These are phyloP conservation scores for Spizellomyces punctatus DNA, from an alignment of 192 early-diverging fungal genomes.

Conservation along the genomic window DNA sequence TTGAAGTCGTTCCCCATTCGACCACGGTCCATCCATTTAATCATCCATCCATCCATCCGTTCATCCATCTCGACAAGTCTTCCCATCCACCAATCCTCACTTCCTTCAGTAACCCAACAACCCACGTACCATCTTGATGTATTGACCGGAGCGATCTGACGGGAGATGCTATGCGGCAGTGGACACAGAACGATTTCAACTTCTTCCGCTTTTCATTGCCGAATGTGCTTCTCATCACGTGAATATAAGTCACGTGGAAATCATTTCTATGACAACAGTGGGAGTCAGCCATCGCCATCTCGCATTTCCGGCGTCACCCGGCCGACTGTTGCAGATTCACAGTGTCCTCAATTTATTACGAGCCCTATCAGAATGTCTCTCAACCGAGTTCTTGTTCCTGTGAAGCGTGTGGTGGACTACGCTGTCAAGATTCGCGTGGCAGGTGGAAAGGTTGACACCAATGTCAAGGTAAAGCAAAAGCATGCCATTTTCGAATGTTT, in stretches of 20 bases:
- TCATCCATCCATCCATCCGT: constrained; percentile 1
- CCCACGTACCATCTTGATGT: constrained; percentile 6
- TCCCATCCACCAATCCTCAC: background rate
- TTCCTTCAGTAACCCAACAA: background rate
- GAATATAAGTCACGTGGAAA: too few species aligned
- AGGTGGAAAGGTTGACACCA: constrained; percentile 88
- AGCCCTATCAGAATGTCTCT: background rate
- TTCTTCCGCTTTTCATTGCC: too few species aligned
- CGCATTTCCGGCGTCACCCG: too few species aligned
- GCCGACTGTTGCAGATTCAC: too few species aligned
- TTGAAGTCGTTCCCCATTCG: background rate
- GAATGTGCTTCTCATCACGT: too few species aligned
- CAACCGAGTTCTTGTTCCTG: constrained; percentile 73
- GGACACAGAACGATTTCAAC: background rate
- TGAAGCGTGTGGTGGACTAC: constrained; percentile 98
- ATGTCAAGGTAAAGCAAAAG: constrained; percentile 68
- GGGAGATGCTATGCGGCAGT: constrained; percentile 2
- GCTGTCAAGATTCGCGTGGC: constrained; percentile 98
- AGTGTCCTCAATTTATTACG: too few species aligned
- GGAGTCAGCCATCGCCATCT: too few species aligned
- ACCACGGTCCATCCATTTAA: background rate
- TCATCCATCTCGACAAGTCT: constrained; percentile 1
- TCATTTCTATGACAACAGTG: too few species aligned
- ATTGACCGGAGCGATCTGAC: constrained; percentile 3
- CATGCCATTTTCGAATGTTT: background rate